Evolutionary conservation across 1,139 yeast genomes (phyloP), one percentile per base, ranked within the genome.

Genomic region (Suhomyces bokatorum): DNA sequence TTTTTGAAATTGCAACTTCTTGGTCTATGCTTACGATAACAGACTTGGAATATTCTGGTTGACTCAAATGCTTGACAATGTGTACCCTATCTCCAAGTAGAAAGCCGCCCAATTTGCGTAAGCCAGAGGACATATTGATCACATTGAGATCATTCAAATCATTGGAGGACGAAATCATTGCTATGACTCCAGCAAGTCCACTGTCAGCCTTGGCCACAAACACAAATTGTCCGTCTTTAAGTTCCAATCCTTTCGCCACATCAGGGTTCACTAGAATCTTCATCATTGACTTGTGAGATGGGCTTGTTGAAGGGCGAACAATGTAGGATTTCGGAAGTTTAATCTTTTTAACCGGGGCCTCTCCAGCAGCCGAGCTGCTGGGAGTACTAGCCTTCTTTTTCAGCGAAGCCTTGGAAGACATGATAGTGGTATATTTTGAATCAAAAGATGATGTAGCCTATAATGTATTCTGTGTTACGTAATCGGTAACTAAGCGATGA

Each of bases 1-100:
- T 13, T 10, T 10, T 27, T 13, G 16, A 32, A 50, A 13, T 40
- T 53, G 42, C 45, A 2, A 9, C 12, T 2, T 39, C 55, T 6
- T 35, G 46, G 3, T 36, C 46, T 3, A 45, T 15, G 27, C 44
- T 16, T 1, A 68, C 44, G 2, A 49, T 37, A 2, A 69, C 58
- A 3, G 58, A 50, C 8, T 52, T 54, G 3, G 85, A 83, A 53
- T 75, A 74, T 1, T 64, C 62, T 3, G 89, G 89, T 45, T 81
- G 85, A 3, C 60, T 54, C 1, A 62, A 49, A 28, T 69, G 66
- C 53, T 75, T 82, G 8, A 59, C 58, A 0, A 90, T 54, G 17
- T 67, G 67, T 1, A 87, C 66, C 46, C 96, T 67, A 55, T 89
- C 96, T 26, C 97, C 97, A 10, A 86, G 67, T 7, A 86, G 60